A percentile compares a stretch with the other conserved stretches of the same genome.
Evolutionary conservation across 2,329 filamentous ascomycete species (phyloP).

Genomic region (Thielaviopsis populi): DNA sequence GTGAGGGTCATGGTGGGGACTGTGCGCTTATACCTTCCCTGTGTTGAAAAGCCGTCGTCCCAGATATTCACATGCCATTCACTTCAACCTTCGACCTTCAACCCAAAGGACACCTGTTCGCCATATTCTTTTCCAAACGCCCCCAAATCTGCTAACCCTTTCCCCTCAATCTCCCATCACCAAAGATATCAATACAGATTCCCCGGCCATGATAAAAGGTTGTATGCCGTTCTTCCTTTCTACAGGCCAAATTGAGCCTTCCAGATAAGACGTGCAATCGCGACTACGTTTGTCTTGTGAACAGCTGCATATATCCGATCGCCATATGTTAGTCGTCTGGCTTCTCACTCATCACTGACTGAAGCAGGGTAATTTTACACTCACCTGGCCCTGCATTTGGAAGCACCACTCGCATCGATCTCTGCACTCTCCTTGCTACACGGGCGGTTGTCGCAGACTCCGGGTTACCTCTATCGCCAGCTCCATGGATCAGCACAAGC

Average conservation of each 20-base stretch:
- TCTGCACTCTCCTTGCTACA: not conserved
- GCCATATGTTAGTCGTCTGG: not conserved
- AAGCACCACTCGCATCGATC: not conserved
- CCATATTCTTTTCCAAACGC: not conserved
- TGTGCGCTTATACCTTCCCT: no score
- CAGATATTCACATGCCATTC: no score
- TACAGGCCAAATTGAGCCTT: not conserved
- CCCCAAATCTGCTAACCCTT: not conserved
- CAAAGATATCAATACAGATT: not conserved
- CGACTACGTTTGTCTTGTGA: not conserved
- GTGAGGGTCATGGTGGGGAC: not conserved
- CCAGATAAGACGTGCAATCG: not conserved
- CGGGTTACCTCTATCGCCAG: not conserved
- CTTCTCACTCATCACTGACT: not conserved
- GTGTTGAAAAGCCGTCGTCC: no score
- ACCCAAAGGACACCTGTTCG: no score
- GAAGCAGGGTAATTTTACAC: not conserved
- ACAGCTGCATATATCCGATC: not conserved
- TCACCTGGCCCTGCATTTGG: slow-evolving; percentile 6
- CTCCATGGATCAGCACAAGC: not conserved
- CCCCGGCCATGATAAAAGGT: not conserved
- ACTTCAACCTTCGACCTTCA: no score
- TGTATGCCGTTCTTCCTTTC: not conserved
- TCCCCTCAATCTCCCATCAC: not conserved
- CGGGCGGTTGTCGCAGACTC: not conserved